These are phyloP conservation scores for Wickerhamiella dianesei DNA, from an alignment of 805 yeast genomes.

Conservation along the genomic window DNA sequence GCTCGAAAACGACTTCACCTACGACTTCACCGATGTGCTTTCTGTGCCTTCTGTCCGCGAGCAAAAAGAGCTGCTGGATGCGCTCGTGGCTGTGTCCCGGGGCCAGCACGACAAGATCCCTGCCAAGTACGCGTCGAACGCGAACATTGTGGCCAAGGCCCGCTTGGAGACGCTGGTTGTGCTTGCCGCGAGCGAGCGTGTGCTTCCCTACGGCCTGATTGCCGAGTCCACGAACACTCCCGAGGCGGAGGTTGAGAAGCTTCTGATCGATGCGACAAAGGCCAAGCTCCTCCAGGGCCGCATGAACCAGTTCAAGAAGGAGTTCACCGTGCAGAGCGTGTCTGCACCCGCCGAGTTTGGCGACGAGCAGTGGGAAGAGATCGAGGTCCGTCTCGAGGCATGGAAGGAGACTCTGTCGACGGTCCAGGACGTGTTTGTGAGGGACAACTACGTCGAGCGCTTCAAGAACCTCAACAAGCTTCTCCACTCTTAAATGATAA, in stretches of 20 bases:
- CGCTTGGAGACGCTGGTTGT: constrained; percentile 22
- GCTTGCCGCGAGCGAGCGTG: constrained; percentile 15
- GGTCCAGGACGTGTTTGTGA: constrained; percentile 22
- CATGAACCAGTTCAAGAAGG: constrained; percentile 28
- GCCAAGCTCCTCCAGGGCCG: constrained; percentile 32
- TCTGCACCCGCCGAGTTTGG: constrained; percentile 26
- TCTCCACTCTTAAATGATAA: not conserved
- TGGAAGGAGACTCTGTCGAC: constrained; percentile 27
- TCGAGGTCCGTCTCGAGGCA: constrained; percentile 23
- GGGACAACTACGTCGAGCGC: constrained; percentile 18
- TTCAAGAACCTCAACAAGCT: not conserved
- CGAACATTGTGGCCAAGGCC: constrained; percentile 17
- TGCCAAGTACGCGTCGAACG: constrained; percentile 5
- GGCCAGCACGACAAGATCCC: constrained; percentile 19
- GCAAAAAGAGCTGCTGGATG: constrained; percentile 17
- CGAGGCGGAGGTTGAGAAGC: constrained; percentile 26
- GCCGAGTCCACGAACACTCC: constrained; percentile 23
- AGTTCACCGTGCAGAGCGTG: constrained; percentile 28
- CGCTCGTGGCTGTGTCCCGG: constrained; percentile 21
- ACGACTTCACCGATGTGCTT: constrained; percentile 11
- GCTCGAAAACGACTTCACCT: constrained; percentile 16
- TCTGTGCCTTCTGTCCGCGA: constrained; percentile 22
- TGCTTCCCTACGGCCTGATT: constrained; percentile 25
- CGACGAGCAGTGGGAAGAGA: constrained; percentile 27
- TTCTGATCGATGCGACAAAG: constrained; percentile 31